Evolutionary conservation across 176 grass and related monocot species (phyloP), one percentile per base, ranked within the genome.

Genomic region (Cenchrus fungigraminus): DNA sequence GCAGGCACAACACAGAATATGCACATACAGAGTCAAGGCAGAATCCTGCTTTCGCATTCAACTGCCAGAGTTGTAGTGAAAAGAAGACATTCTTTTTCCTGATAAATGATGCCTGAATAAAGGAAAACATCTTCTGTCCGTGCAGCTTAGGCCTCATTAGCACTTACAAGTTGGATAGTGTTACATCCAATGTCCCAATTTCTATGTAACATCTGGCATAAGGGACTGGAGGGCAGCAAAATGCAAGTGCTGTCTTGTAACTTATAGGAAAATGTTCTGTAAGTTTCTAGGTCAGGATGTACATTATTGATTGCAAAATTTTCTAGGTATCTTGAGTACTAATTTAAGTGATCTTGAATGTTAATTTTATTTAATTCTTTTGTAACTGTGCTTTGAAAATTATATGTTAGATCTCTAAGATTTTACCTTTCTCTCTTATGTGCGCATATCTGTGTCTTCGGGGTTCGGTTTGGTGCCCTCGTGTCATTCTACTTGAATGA

Each of bases 221-320:
- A 85, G 84, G 63, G 91, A 90, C 84, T 84, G 49, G 63, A 40
- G 55, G 84, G 80, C 80, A 77, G 87, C 85, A 81, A 86, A 84
- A 86, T 86, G 84, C 84, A 67, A 92, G 78, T 81, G 84, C 65
- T 92, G 75, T 81, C 81, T 75, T 92, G 91, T 92, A 92, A 92
- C 84, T 89, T 92, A 89, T 89, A 89, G 84, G 84, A 89, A 83
- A 89, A 89, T 87, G 71, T 87, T 92, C 84, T 87, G 87, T 87
- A 84, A 89, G 87, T 89, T 92, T 89, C 84, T 89, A 89, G 87
- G 28, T 89, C 87, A 87, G 87, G 81, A 59, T 89, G 91, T 89
- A 92, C 87, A 89, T 92, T 89, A 84, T 83, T 91, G 76, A 92
- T 92, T 84, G 80, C 87, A 92, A 92, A 89, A 87, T 52, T 92